Evolutionary conservation across 345 rosid species (phyloP).

Genomic region (Hypericum perforatum): DNA sequence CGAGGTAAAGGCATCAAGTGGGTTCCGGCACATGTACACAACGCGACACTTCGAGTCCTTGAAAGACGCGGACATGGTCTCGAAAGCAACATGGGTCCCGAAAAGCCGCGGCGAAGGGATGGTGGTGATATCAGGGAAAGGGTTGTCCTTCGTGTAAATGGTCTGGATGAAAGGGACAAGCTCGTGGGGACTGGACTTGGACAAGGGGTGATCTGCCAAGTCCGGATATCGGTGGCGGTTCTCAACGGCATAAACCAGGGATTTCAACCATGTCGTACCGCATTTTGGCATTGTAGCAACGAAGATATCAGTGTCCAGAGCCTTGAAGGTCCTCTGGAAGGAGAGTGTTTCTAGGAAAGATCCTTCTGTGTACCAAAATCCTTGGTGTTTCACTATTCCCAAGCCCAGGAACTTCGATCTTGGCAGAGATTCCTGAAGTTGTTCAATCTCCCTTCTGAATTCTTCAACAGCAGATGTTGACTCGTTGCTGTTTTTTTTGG

Average conservation of each 20-base stretch:
- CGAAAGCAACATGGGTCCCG: constrained; percentile 39
- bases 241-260: constrained; percentile 24
- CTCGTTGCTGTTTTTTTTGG: too few species aligned
- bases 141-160: constrained; percentile 28
- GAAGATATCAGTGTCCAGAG: constrained; percentile 22
- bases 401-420: too few species aligned
- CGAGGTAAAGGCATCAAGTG: constrained; percentile 43
- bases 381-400: constrained; percentile 18
- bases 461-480: too few species aligned
- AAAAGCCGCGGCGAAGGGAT: constrained; percentile 30
- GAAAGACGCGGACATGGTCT: constrained; percentile 23
- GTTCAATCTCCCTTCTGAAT: too few species aligned
- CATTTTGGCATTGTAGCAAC: constrained; percentile 46
- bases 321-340: constrained; percentile 32
- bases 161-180: constrained; percentile 47
- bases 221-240: constrained; percentile 19
- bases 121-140: constrained; percentile 23
- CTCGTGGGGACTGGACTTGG: constrained; percentile 42
- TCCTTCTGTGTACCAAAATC: constrained; percentile 58
- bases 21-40: constrained; percentile 46
- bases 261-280: constrained; percentile 56
- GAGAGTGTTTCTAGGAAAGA: constrained; percentile 45
- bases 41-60: constrained; percentile 18
- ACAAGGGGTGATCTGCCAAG: constrained; percentile 29
- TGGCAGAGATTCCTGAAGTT: too few species aligned